Evolutionary conservation across 140 eudicot species (phyloP).

Genomic region (Ambrosia hybrid): DNA sequence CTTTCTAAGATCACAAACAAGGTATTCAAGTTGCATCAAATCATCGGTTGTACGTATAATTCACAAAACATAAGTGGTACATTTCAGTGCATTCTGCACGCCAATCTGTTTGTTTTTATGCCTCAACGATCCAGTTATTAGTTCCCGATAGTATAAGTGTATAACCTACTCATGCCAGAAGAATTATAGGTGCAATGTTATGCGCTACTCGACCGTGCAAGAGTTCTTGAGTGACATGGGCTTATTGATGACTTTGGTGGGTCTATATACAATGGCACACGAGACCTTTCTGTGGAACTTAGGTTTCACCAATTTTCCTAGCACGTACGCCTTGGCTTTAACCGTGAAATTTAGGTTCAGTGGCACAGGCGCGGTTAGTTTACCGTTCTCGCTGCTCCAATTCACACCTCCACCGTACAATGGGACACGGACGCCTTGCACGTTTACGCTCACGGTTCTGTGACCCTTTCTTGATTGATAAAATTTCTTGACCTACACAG

Average conservation of each 20-base stretch:
- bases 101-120: slow-evolving; percentile 25
- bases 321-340: slow-evolving; percentile 72
- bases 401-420: slow-evolving; percentile 68
- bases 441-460: slow-evolving; percentile 50
- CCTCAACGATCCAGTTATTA: slow-evolving; percentile 14
- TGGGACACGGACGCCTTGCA: slow-evolving; percentile 59
- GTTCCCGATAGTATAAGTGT: background rate
- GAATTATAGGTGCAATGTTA: background rate
- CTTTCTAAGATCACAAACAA: slow-evolving; percentile 20
- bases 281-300: slow-evolving; percentile 56
- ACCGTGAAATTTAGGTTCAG: slow-evolving; percentile 58
- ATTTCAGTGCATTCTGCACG: slow-evolving; percentile 3
- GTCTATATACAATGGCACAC: slow-evolving; percentile 61
- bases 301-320: slow-evolving; percentile 81
- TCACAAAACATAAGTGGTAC: background rate
- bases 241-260: slow-evolving; percentile 55
- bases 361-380: slow-evolving; percentile 58
- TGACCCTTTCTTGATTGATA: slow-evolving; percentile 79
- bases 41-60: slow-evolving; percentile 19
- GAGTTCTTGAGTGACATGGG: slow-evolving; percentile 58
- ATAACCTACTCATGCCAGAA: background rate
- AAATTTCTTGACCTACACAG: slow-evolving; percentile 60
- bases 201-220: slow-evolving; percentile 52
- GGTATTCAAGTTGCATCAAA: background rate
- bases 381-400: slow-evolving; percentile 53